Base-by-base conservation (phyloP, 1,284 basidiomycete genomes). In the Erythrobasidium hasegawianum region DNA sequence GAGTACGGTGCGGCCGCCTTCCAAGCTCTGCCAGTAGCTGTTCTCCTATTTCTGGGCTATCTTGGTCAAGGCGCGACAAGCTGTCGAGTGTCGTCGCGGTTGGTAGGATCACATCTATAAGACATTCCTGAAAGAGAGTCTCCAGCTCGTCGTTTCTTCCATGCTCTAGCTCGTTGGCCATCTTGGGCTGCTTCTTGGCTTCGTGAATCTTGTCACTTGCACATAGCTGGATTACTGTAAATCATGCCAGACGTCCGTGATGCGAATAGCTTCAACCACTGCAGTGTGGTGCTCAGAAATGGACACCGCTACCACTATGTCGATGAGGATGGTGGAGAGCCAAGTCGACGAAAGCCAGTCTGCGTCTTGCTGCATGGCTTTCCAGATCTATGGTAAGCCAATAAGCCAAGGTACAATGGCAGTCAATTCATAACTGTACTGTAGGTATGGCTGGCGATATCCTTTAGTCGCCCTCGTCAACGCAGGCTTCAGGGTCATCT, bases 371-470 rank as follows among this genome's bases (percentile, higher is more conserved):
- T 60, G 14, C 71, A 72, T 38, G 71, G 71, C 13, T 72, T 70
- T 38, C 71, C 71, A 13, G 71, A 72, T 38, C 45, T 70, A 14
- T 72, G 71, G 71, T 70, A 54, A 64, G 71, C 68, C 1, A 62
- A 64, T 62, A 57, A 65, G 11, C n/a, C 24, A 13, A 33, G 11
- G 5, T 33, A 33, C 33, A 33, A 11, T 11, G 5, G n/a, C 5
- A 14, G 16, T 8, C 16, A 8, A 22, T 41, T 20, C 47, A 24
- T 20, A 14, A 16, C 53, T 47, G n/a, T n/a, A n/a, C n/a, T n/a
- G 8, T 24, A 67, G 58, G 57, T 59, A 54, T 40, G 54, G 59
- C 16, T 68, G 58, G 66, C 1, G 59, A 10, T 57, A 65, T 70
- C 71, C 72, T 33, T 70, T 72, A 24, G 59, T 58, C 20, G 71